A percentile compares a stretch with the other conserved stretches of the same genome.
Conservation (phyloP, 441 rosid genomes). For the Flueggea neowawraea region DNA sequence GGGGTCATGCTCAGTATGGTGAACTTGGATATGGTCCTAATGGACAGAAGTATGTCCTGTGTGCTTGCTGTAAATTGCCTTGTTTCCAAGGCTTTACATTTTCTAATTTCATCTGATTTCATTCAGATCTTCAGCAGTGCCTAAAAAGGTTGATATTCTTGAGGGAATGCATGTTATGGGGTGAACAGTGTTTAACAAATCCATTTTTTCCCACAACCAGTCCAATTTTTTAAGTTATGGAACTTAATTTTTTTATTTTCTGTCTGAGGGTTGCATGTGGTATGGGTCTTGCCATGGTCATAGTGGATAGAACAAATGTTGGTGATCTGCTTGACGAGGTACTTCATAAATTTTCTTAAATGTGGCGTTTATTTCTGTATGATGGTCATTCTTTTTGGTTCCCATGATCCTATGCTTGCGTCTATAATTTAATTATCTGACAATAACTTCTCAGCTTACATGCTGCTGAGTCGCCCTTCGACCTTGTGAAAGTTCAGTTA, state of each 20-base stretch:
- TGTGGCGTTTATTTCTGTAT: too few species aligned
- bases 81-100: background rate
- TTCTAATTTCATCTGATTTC: background rate
- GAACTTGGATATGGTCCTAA: constrained; percentile 95
- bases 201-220: too few species aligned
- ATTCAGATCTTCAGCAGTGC: constrained; percentile 84
- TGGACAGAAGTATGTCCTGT: constrained; percentile 69
- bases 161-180: constrained; percentile 93
- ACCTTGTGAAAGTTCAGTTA: too few species aligned
- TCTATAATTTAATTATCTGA: too few species aligned
- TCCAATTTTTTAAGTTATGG: too few species aligned
- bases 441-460: background rate
- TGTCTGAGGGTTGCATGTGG: constrained; percentile 87
- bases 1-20: constrained; percentile 94
- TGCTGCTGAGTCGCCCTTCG: background rate
- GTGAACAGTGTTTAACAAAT: constrained; percentile 31
- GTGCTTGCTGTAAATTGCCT: background rate
- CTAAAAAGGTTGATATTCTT: constrained; percentile 86
- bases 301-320: constrained; percentile 68
- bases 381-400: background rate
- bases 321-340: constrained; percentile 86
- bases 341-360: too few species aligned
- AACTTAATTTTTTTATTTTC: background rate
- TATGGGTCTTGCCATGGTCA: constrained; percentile 76
- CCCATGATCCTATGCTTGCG: background rate